Base-by-base conservation (phyloP, 192 early-diverging fungal genomes). In the Funneliformis geosporum region DNA sequence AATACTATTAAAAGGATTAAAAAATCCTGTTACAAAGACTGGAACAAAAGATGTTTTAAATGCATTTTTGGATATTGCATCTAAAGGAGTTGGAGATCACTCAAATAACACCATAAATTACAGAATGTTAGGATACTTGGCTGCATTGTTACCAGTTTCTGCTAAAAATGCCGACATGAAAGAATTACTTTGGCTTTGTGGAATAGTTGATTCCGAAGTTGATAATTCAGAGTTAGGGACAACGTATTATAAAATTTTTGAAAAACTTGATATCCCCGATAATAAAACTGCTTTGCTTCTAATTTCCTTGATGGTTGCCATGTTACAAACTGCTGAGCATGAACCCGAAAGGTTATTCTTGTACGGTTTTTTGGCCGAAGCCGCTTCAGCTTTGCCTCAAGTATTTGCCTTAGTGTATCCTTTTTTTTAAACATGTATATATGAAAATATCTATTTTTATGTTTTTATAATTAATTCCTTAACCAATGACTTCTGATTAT, bases 1-100 rank as follows among this genome's bases (percentile, higher is more conserved):
- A 60, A 91, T 91, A 28, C 86, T 98, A 50, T 79, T 97, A 76
- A 95, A 93, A 80, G 97, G 96, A 28, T 79, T 98, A 74, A 91
- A 91, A 81, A 89, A 95, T 69, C 89, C 90, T 47, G 84, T 84
- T 25, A 94, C 94, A 60, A 94, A 93, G 79, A 91, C 90, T 9
- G 88, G 88, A 28, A 93, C 94, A 0, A 90, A 90, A 47, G 86
- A 91, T 42, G 89, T 92, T 4, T 81, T 98, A 65, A 86, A 87
- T 55, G 86, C 89, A n/a, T 87, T 96, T 39, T 85, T 98, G 6
- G 92, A 92, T 73, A 89, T 95, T 69, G 89, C 91, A 23, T 89
- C 90, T 74, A 89, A 84, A 78, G 89, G 89, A 72, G 82, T 69
- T 8, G 38, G 62, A 83, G 44, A 68, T 47, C 33, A 65, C 65